Evolutionary conservation across 2,329 filamentous ascomycete species (phyloP), one percentile per base, ranked within the genome.

Genomic region (Fusarium penzigii): DNA sequence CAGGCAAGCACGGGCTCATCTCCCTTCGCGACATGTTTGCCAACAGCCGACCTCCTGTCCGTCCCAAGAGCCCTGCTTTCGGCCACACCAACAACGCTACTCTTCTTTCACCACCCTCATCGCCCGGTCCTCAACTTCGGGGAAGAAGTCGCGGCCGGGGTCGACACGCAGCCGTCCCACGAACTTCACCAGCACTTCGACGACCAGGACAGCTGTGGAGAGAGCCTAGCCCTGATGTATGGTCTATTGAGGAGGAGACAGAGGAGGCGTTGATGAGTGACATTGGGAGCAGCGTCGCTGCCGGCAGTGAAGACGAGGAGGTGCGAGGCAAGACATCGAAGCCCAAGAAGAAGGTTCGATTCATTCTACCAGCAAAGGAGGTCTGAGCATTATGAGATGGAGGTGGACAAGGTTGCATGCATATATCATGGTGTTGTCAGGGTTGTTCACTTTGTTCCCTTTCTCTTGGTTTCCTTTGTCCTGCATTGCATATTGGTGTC

Each of bases 231-330:
- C 80, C 80, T 0, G 80, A 83, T 48, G 81, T 84, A 4, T 84
- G 80, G 77, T 78, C 78, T 29, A 84, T 84, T 50, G 77, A 82
- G 67, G 81, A 84, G 65, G 80, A 84, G 69, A 77, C 78, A 1
- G 80, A 82, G 68, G 78, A 80, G 62, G 78, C 82, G 60, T 65
- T 77, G 20, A 67, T 74, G 68, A 76, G 74, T 56, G 75, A 78
- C 63, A 66, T 71, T 64, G 72, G 69, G 43, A 66, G 66, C 48
- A 69, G 65, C 51, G 53, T 65, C 17, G 59, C 54, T 25, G 63
- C 55, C 0, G 57, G 68, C 10, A 71, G 70, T 47, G 65, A 68
- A 45, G 64, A 70, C 25, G 61, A 61, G 13, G 55, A 64, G 9
- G 60, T 57, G 52, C 48, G 44, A 54, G 66, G 59, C 67, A 70